Evolutionary conservation across 768 basidiomycete species (phyloP).

Genomic region (Leccinum fibrillosum): DNA sequence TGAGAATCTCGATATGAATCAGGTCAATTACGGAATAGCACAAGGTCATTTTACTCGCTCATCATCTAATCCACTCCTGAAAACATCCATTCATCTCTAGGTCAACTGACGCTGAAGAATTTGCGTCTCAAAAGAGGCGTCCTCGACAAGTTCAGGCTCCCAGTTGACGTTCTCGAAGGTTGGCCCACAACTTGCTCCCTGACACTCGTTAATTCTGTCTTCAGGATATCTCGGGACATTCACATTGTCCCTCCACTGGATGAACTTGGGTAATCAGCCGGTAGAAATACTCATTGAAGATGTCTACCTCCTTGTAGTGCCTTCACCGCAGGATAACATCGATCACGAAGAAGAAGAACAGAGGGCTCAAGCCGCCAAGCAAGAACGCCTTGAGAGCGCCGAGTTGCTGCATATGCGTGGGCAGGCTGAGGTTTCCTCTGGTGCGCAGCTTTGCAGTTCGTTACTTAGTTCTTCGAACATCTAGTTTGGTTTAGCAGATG

Average conservation of each 20-base stretch:
- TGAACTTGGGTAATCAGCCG: constrained; percentile 84
- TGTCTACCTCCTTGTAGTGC: constrained; percentile 89
- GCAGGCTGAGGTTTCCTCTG: constrained; percentile 48
- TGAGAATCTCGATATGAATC: constrained; percentile 92
- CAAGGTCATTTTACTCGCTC: constrained; percentile 50
- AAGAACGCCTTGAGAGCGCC: constrained; percentile 84
- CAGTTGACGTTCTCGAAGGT: constrained; percentile 95
- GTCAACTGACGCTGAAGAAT: constrained; percentile 74
- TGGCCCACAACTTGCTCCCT: neutral
- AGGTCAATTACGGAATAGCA: constrained; percentile 90
- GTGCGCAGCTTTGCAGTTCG: constrained; percentile 30
- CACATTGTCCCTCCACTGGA: constrained; percentile 84
- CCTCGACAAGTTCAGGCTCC: constrained; percentile 91
- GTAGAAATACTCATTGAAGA: constrained; percentile 91
- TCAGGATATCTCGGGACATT: constrained; percentile 84
- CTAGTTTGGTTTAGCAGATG: constrained; percentile 31
- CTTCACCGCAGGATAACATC: constrained; percentile 62
- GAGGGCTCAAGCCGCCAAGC: constrained; percentile 80
- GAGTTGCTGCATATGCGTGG: constrained; percentile 74
- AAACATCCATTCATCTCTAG: constrained; percentile 34
- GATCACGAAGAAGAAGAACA: constrained; percentile 84
- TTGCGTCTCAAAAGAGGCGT: constrained; percentile 90
- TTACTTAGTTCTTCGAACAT: neutral
- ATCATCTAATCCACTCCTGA: neutral
- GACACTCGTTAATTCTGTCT: neutral